Evolutionary conservation across 2,329 filamentous ascomycete species (phyloP), one percentile per base, ranked within the genome.

Genomic region (Fusarium sp.): DNA sequence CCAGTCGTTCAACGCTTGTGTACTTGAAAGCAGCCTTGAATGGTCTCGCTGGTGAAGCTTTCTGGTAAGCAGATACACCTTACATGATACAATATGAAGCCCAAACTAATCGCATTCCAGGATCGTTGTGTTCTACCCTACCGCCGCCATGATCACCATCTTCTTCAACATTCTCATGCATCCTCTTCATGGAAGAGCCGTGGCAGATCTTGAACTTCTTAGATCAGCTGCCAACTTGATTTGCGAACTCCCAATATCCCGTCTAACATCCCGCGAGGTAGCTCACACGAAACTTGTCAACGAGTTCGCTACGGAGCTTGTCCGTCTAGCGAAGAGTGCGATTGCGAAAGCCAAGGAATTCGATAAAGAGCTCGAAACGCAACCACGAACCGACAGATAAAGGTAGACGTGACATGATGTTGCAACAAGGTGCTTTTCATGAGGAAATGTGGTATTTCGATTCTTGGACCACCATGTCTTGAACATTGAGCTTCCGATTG

Each of bases 51-150:
- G 79, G 81, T 2, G 83, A 85, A 45, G 80, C 83, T 14, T 88
- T 88, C 67, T 87, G 85, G 85, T 86, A 76, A 68, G 81, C 5
- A n/a, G 5, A 27, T 16, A n/a, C 1, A 25, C 0, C 1, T n/a
- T 34, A 1, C 5, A 5, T 11, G 10, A 1, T 3, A 4, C 9
- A 15, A 3, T 3, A 22, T 57, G 58, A 15, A 24, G 6, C 34
- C 8, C 59, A 18, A 10, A 10, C 44, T 62, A 42, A 66, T 18
- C 1, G 1, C 18, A 8, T 3, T 6, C 1, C 6, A 88, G 87
- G 86, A 76, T 83, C n/a, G 75, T 88, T 6, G 79, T 87, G 4
- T 89, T 87, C 70, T 89, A 89, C 58, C 87, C 87, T 2, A 83
- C 87, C 58, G 84, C 85, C 0, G 87, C 87, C 2, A 78, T 87